Evolutionary conservation across 2,329 filamentous ascomycete species (phyloP).

Genomic region (Dactylella cylindrospora): DNA sequence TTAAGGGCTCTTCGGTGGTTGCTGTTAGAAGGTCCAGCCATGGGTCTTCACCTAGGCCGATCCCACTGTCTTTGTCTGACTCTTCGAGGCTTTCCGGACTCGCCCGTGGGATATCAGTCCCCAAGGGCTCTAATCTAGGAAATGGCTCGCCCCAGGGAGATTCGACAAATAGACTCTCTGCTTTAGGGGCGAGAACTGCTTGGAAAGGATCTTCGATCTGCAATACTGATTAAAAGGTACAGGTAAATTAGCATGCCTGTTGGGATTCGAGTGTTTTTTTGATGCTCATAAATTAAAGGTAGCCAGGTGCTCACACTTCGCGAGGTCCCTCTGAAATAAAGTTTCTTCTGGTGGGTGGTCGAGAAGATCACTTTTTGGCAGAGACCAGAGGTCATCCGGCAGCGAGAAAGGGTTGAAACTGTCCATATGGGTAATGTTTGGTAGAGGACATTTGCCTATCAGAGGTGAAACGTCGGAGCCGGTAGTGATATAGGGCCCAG

Average conservation of each 20-base stretch:
- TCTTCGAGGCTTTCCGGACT: constrained; percentile 1
- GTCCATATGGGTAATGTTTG: too few species aligned
- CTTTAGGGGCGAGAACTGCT: constrained; percentile 9
- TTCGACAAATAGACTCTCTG: constrained; percentile 22
- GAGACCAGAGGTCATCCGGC: constrained; percentile 42
- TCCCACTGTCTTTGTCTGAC: constrained; percentile 25
- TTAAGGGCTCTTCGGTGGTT: constrained; percentile 21
- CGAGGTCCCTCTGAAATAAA: constrained; percentile 30
- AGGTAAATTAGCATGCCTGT: background rate
- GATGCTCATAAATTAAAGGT: too few species aligned
- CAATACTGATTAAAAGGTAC: constrained; percentile 7
- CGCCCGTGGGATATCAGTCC: background rate
- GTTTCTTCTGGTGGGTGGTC: constrained; percentile 23
- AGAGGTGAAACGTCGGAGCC: too few species aligned
- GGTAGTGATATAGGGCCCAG: too few species aligned
- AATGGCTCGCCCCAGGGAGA: constrained; percentile 37
- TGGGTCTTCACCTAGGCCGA: constrained; percentile 24
- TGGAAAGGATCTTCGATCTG: constrained; percentile 31
- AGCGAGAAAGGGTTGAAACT: constrained; percentile 44
- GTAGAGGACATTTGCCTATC: too few species aligned
- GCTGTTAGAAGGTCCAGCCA: constrained; percentile 32
- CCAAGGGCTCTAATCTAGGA: constrained; percentile 10
- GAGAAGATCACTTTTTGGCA: constrained; percentile 27
- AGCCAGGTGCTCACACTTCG: constrained; percentile 36
- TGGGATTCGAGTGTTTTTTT: background rate